These are phyloP conservation scores for Firmiana major DNA, from an alignment of 345 rosid species.

Conservation along the genomic window DNA sequence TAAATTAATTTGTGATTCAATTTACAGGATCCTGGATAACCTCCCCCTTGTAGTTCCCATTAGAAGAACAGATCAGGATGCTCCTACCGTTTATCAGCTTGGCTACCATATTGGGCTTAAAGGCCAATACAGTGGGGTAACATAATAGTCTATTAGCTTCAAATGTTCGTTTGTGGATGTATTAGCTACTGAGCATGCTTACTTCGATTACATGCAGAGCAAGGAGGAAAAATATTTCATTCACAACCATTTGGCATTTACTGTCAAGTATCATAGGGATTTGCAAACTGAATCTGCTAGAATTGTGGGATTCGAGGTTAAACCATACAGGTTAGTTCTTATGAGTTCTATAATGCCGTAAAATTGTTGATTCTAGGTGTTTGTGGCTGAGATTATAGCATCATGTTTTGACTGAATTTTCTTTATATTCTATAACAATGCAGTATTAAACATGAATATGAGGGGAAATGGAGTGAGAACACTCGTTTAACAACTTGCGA, in stretches of 20 bases:
- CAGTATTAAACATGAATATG: slow-evolving; percentile 84
- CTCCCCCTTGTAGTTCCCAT: slow-evolving; percentile 92
- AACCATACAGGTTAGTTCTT: slow-evolving; percentile 67
- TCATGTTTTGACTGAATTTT: background rate
- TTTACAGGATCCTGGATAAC: slow-evolving; percentile 90
- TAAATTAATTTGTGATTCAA: slow-evolving; percentile 21
- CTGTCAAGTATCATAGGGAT: slow-evolving; percentile 85
- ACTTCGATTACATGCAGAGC: slow-evolving; percentile 36
- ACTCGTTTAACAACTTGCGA: slow-evolving; percentile 80
- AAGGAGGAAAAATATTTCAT: slow-evolving; percentile 85
- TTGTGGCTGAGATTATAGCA: background rate
- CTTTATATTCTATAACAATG: slow-evolving; percentile 2
- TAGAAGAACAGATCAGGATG: slow-evolving; percentile 62
- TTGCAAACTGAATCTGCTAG: slow-evolving; percentile 68
- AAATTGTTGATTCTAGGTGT: background rate
- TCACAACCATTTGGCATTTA: slow-evolving; percentile 86
- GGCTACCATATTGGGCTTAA: slow-evolving; percentile 90
- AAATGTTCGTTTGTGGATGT: slow-evolving; percentile 8
- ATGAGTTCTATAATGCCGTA: background rate
- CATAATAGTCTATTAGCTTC: background rate
- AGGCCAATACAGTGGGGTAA: slow-evolving; percentile 89
- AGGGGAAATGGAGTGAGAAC: slow-evolving; percentile 70
- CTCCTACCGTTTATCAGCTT: slow-evolving; percentile 72
- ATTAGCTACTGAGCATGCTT: slow-evolving; percentile 15
- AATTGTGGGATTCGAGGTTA: slow-evolving; percentile 97